phyloP scores from a whole-genome alignment of 306 rosid genomes.

The Acacia melanoxylon region DNA sequence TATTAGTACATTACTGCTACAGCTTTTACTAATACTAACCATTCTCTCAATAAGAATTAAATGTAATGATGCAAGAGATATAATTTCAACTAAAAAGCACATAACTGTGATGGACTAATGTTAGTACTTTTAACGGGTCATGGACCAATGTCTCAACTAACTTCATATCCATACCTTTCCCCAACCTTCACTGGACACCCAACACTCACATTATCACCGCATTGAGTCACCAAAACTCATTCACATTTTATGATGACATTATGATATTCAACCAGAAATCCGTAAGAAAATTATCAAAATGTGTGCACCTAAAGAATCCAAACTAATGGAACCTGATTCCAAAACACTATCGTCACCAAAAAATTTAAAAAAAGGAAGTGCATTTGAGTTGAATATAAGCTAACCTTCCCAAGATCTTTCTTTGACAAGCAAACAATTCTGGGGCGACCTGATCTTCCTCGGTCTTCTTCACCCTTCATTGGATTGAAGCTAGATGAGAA shows the following conservation, averaged over 20 bases:
- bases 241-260: background rate
- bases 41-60: background rate
- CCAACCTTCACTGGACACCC: background rate
- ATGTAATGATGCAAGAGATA: background rate
- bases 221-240: background rate
- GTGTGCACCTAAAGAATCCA: background rate
- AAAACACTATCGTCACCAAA: background rate
- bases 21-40: background rate
- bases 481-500: slow-evolving; percentile 33
- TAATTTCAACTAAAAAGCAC: background rate
- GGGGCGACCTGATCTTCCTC: slow-evolving; percentile 26
- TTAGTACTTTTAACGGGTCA: background rate
- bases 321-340: background rate
- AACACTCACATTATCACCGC: background rate
- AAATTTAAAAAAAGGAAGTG: background rate
- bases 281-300: background rate
- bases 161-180: background rate
- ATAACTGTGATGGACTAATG: background rate
- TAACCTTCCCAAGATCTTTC: slow-evolving; percentile 41
- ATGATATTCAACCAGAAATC: background rate
- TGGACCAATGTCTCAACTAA: background rate
- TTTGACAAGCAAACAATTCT: slow-evolving; percentile 43
- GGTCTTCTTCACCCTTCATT: slow-evolving; percentile 15
- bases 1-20: background rate
- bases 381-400: background rate